Percentiles rank a stretch among this genome's conserved stretches.
These are phyloP conservation scores for Malbranchea cinnamomea DNA, from an alignment of 2,329 filamentous ascomycete genomes.

Conservation along the genomic window DNA sequence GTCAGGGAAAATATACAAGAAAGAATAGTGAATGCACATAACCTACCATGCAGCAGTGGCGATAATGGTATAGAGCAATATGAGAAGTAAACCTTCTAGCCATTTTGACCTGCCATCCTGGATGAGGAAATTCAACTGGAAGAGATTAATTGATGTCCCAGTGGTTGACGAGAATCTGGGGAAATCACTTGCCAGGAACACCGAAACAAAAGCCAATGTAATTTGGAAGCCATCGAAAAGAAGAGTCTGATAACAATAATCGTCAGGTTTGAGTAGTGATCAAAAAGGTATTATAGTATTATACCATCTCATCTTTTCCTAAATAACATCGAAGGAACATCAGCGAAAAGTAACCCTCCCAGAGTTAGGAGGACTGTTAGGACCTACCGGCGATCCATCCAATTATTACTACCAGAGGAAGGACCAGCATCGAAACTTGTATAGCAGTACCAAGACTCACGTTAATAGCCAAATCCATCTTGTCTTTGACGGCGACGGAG, in stretches of 20 bases:
- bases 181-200: slow-evolving; percentile 25
- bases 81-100: slow-evolving; percentile 47
- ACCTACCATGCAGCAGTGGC: slow-evolving; percentile 42
- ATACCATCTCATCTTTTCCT: slow-evolving; percentile 42
- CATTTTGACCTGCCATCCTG: slow-evolving; percentile 43
- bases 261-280: too few species aligned
- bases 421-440: slow-evolving; percentile 49
- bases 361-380: not conserved
- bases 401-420: slow-evolving; percentile 45
- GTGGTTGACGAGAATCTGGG: not conserved
- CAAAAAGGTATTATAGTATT: too few species aligned
- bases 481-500: slow-evolving; percentile 48
- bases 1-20: too few species aligned
- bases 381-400: slow-evolving; percentile 41
- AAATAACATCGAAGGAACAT: slow-evolving; percentile 5
- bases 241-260: slow-evolving; percentile 49
- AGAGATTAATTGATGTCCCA: slow-evolving; percentile 11
- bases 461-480: slow-evolving; percentile 53
- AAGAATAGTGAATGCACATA: too few species aligned
- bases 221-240: slow-evolving; percentile 85
- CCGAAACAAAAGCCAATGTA: slow-evolving; percentile 44
- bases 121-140: slow-evolving; percentile 48
- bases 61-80: slow-evolving; percentile 48
- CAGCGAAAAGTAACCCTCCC: not conserved
- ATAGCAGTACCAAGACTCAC: slow-evolving; percentile 51